Percentiles rank a stretch among this genome's conserved stretches.
phyloP scores from a whole-genome alignment of 768 basidiomycete species.

The Lentinula guzmanii region DNA sequence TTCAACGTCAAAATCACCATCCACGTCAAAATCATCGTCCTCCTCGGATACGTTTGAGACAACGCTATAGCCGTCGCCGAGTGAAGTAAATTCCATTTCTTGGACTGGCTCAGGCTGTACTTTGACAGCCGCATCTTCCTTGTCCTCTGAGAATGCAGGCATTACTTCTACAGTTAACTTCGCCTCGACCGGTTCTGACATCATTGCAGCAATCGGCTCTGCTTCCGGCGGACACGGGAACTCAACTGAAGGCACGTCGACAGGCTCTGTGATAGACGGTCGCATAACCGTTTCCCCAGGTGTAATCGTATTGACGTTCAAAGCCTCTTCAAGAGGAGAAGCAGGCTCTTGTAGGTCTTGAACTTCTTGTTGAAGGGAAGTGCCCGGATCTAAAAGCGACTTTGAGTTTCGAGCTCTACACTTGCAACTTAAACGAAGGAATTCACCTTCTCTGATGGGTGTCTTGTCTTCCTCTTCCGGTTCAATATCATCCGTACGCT shows the following conservation, averaged over 20 bases:
- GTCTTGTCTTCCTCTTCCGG: background rate
- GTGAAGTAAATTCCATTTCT: background rate
- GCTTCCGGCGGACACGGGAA: background rate
- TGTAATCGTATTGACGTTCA: background rate
- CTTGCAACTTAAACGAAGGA: background rate
- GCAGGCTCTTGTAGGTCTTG: background rate
- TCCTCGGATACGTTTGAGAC: constrained; percentile 9
- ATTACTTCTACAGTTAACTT: background rate
- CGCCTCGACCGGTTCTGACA: background rate
- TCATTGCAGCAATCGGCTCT: background rate
- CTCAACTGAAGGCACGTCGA: background rate
- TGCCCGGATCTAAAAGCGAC: background rate
- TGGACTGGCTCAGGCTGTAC: background rate
- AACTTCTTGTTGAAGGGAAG: background rate
- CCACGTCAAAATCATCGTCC: constrained; percentile 9
- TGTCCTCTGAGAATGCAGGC: background rate
- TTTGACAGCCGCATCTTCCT: background rate
- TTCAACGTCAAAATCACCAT: constrained; percentile 14
- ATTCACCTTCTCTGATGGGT: background rate
- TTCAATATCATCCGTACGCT: background rate
- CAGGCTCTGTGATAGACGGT: background rate
- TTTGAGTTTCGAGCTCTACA: too few species aligned
- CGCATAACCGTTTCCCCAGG: background rate
- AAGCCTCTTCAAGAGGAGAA: background rate
- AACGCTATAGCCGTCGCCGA: background rate